phyloP scores from a whole-genome alignment of 352 stramenopile species.

The Thalassiosira exigua region DNA sequence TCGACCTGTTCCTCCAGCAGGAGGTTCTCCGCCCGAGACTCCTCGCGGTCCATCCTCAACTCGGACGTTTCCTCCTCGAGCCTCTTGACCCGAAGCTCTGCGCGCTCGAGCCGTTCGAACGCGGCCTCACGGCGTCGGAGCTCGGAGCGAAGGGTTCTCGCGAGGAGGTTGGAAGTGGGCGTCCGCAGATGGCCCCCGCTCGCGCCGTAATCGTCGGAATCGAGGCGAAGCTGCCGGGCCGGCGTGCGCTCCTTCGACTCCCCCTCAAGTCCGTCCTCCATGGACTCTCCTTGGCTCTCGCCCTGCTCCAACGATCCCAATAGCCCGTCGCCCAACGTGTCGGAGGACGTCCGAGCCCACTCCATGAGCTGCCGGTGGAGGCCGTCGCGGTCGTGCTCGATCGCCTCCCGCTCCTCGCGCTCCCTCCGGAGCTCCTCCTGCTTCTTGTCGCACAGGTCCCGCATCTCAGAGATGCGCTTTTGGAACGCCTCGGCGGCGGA shows the following conservation, averaged over 20 bases:
- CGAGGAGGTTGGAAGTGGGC: slow-evolving; percentile 59
- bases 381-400: slow-evolving; percentile 51
- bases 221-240: slow-evolving; percentile 27
- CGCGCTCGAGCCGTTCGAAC: slow-evolving; percentile 28
- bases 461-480: slow-evolving; percentile 41
- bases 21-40: slow-evolving; percentile 61
- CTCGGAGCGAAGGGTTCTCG: slow-evolving; percentile 60
- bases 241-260: slow-evolving; percentile 42
- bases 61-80: slow-evolving; percentile 57
- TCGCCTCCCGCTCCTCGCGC: slow-evolving; percentile 49
- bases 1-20: slow-evolving; percentile 52
- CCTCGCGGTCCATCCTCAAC: slow-evolving; percentile 60
- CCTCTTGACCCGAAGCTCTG: slow-evolving; percentile 35
- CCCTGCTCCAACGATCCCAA: slow-evolving; percentile 32
- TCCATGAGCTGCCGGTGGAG: slow-evolving; percentile 39
- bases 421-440: slow-evolving; percentile 37
- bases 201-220: slow-evolving; percentile 16
- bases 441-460: slow-evolving; percentile 39
- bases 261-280: slow-evolving; percentile 13
- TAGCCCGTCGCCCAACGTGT: too few species aligned
- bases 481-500: slow-evolving; percentile 31
- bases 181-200: slow-evolving; percentile 32
- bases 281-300: slow-evolving; percentile 14
- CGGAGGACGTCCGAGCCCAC: slow-evolving; percentile 30
- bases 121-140: slow-evolving; percentile 48